Conservation (phyloP, 306 rosid genomes). For the Dryas octopetala region DNA sequence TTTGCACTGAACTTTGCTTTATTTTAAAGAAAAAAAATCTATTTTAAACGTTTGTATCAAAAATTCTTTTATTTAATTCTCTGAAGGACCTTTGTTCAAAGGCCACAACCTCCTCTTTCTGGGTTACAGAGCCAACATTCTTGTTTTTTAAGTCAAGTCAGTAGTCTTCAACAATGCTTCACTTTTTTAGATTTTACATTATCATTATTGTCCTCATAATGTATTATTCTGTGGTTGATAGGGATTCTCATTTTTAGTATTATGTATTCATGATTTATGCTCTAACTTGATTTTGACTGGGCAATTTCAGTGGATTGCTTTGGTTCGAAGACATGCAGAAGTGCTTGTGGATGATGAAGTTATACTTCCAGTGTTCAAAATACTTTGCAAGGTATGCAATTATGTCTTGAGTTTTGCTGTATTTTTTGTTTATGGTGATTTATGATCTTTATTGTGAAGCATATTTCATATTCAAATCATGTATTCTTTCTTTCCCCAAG, state of each 20-base stretch:
- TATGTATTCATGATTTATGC: constrained; percentile 15
- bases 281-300: constrained; percentile 39
- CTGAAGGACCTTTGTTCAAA: neutral
- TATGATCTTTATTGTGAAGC: neutral
- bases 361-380: constrained; percentile 61
- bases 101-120: constrained; percentile 2
- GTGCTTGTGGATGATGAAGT: constrained; percentile 67
- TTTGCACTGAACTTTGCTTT: neutral
- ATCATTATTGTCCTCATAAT: neutral
- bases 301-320: constrained; percentile 78
- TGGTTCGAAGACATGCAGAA: constrained; percentile 84
- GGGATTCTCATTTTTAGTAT: constrained; percentile 18
- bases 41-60: neutral
- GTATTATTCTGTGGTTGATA: neutral
- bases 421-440: neutral
- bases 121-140: neutral
- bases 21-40: neutral
- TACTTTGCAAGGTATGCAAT: constrained; percentile 67
- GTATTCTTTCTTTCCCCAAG: no score
- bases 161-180: neutral
- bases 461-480: neutral
- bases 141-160: constrained; percentile 16
- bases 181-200: neutral
- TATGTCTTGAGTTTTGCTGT: constrained; percentile 13
- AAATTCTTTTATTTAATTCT: neutral